These are phyloP conservation scores for Geotrichum siamense DNA, from an alignment of 1,139 yeast species.

Conservation along the genomic window DNA sequence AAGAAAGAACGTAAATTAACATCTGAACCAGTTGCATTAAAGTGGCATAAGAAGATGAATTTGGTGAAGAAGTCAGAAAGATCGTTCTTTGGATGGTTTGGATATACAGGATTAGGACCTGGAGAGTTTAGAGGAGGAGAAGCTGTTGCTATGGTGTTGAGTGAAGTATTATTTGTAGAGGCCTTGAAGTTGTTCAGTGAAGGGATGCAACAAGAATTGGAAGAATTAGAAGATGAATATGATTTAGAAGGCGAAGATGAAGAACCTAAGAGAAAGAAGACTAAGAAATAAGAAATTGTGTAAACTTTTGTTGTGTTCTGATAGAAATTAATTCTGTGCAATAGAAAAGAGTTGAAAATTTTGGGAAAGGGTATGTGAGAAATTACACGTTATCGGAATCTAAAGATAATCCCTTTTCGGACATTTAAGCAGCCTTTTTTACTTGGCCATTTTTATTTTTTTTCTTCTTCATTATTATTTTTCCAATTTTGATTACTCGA, in stretches of 20 bases:
- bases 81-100: constrained; percentile 37
- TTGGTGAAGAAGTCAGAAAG: constrained; percentile 29
- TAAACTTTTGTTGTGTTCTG: no score
- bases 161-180: constrained; percentile 38
- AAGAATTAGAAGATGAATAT: constrained; percentile 20
- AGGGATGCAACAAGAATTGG: constrained; percentile 22
- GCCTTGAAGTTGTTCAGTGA: constrained; percentile 34
- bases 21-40: constrained; percentile 29
- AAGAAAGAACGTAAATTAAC: constrained; percentile 9
- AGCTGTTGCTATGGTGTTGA: constrained; percentile 33
- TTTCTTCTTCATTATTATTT: no score
- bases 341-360: no score
- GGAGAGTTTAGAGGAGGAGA: constrained; percentile 33
- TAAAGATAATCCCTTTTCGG: no score
- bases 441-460: neutral
- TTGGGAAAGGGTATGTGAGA: no score
- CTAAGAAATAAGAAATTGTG: no score
- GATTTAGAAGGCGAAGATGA: constrained; percentile 26
- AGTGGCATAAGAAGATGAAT: constrained; percentile 35
- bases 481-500: no score
- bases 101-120: constrained; percentile 31
- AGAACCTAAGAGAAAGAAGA: constrained; percentile 21
- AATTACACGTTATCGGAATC: no score
- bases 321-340: no score
- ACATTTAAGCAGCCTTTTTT: neutral